Percentiles rank a stretch among this genome's conserved stretches.
These are phyloP conservation scores for Hypomontagnella submonticulosa DNA, from an alignment of 495 filamentous ascomycete genomes.

Conservation along the genomic window DNA sequence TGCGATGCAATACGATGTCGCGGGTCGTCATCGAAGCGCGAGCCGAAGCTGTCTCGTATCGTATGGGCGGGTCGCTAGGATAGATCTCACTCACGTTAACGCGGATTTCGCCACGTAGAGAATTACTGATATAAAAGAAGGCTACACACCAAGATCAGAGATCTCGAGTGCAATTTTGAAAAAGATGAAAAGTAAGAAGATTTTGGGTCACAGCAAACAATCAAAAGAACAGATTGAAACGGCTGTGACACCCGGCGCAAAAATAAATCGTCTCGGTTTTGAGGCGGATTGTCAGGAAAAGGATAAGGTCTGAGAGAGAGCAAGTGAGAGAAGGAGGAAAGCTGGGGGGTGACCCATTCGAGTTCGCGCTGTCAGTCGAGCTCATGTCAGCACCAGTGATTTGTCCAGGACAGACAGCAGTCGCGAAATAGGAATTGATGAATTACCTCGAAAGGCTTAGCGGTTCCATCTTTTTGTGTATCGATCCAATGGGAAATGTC, in stretches of 20 bases:
- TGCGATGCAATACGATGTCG: constrained; percentile 37
- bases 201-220: constrained; percentile 19
- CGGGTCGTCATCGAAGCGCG: constrained; percentile 40
- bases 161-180: constrained; percentile 18
- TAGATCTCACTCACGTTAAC: constrained; percentile 50
- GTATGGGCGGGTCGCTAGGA: constrained; percentile 45
- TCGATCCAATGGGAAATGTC: constrained; percentile 27
- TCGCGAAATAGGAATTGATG: constrained; percentile 45
- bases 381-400: constrained; percentile 34
- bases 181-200: constrained; percentile 22
- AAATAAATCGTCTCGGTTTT: constrained; percentile 30
- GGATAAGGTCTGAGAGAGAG: constrained; percentile 28
- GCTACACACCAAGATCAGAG: constrained; percentile 3
- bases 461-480: neutral
- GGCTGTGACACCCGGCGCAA: constrained; percentile 46
- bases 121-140: constrained; percentile 16
- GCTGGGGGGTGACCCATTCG: constrained; percentile 37
- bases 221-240: constrained; percentile 32
- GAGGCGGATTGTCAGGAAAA: constrained; percentile 38
- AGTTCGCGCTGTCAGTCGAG: constrained; percentile 35
- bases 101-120: constrained; percentile 26
- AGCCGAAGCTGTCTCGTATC: constrained; percentile 21
- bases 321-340: constrained; percentile 28
- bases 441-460: constrained; percentile 38
- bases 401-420: constrained; percentile 21